Base-by-base conservation (phyloP, 1,284 basidiomycete species). In the Apiotrichum porosum region DNA sequence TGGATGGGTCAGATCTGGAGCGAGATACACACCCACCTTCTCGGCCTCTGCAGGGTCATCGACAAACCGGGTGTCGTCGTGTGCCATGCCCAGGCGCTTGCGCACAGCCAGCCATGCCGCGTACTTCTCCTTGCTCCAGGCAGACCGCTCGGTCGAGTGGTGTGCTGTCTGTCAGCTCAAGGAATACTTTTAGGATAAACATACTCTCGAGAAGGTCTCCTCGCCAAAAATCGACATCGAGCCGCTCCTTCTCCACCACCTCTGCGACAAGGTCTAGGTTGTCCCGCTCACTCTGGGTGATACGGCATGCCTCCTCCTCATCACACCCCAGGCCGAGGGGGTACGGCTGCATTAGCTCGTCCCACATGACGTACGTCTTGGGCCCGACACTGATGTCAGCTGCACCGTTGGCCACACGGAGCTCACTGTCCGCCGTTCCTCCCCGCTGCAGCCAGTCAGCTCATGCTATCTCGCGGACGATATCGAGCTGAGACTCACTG, bases 401-500 rank as follows among this genome's bases (percentile, higher is more conserved):
- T 3, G 6, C 14, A 3, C n/a, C n/a, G n/a, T n/a, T n/a, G n/a
- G n/a, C n/a, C n/a, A n/a, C n/a, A n/a, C 17, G 28, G 13, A 15
- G 32, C 47, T 33, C 37, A 45, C 44, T 68, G 65, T 21, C 66
- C 66, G n/a, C 67, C 69, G 37, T 71, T 68, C 9, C 68, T 48
- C 4, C 68, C 68, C 23, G 60, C 65, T 66, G n/a, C n/a, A n/a
- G n/a, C n/a, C n/a, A n/a, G n/a, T n/a, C n/a, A n/a, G n/a, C n/a
- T n/a, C n/a, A n/a, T n/a, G n/a, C n/a, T n/a, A n/a, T n/a, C n/a
- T n/a, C n/a, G n/a, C n/a, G n/a, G n/a, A n/a, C n/a, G n/a, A n/a
- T n/a, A n/a, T n/a, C n/a, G 41, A 15, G 28, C 17, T 17, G 21
- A 32, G 35, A 57, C 62, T 47, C 40, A 63, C 64, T 58, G 3